Evolutionary conservation across 1,139 yeast genomes (phyloP), one percentile per base, ranked within the genome.

Genomic region (Debaryomyces sp.): DNA sequence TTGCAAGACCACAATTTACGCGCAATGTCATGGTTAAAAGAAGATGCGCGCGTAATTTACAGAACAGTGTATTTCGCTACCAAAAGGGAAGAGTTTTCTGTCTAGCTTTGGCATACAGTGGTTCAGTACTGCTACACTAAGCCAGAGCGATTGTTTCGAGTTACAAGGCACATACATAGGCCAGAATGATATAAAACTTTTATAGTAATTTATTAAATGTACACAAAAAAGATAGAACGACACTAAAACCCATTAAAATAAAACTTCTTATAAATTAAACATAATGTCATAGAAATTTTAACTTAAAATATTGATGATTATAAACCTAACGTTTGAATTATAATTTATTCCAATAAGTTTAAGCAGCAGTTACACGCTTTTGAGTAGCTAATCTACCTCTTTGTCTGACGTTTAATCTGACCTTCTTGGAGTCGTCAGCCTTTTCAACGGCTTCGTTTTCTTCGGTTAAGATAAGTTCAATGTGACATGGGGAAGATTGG

Each of bases 401-500:
- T 83, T 90, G 96, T 87, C 96, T 89, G 66, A 92, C 75, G 78
- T 85, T 82, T 70, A 85, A 81, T 82, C 90, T 87, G 69, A 83
- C 84, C 74, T 82, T 84, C 80, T 87, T 82, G 73, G 82, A 80
- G 68, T 92, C 97, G 70, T 81, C 78, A 70, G 98, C 92, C 87
- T 94, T 94, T 72, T 87, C 92, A 75, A 94, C 92, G 71, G 82
- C 84, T 80, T 91, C 98, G 67, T 82, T 94, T 78, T 87, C 90
- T 85, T 95, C 99, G 71, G 97, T 87, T 71, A 95, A 83, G 73
- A 90, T 87, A 75, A 95, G 82, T 85, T 95, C 99, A 75, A 95
- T 92, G 89, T 95, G 99, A 71, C 96, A 91, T 75, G 99, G 99
- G 70, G 92, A 84, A 58, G 97, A 89, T 83, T 90, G 95, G 92